Evolutionary conservation across 1,139 yeast species (phyloP).

Genomic region (Lodderomyces metapsilosis): DNA sequence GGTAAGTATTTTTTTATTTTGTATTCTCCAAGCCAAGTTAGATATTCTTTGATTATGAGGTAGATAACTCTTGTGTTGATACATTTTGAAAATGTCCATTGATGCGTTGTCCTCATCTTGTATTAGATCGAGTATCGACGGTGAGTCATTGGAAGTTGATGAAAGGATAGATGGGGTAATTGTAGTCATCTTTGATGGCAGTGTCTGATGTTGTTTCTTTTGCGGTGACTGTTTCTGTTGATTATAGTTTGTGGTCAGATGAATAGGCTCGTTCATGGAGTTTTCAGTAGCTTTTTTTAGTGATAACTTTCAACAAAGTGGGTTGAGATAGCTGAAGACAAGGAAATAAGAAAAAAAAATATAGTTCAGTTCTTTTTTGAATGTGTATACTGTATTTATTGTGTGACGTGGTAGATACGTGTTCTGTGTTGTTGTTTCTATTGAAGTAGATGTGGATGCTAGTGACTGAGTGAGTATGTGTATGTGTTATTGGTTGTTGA

Average conservation of each 20-base stretch:
- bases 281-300: neutral
- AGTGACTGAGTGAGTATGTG: too few relatives aligned
- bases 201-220: neutral
- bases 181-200: constrained; percentile 1
- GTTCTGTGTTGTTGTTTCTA: too few relatives aligned
- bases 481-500: too few relatives aligned
- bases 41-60: constrained; percentile 46
- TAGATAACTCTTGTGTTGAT: constrained; percentile 40
- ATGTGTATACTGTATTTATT: too few relatives aligned
- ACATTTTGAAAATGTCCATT: constrained; percentile 30
- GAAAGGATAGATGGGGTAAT: constrained; percentile 1
- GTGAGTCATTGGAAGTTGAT: constrained; percentile 2
- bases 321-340: too few relatives aligned
- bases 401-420: too few relatives aligned
- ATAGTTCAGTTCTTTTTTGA: too few relatives aligned
- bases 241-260: neutral
- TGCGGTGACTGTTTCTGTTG: neutral
- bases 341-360: too few relatives aligned
- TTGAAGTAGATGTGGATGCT: too few relatives aligned
- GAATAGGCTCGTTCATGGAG: neutral
- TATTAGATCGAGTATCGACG: constrained; percentile 11
- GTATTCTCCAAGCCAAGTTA: constrained; percentile 50
- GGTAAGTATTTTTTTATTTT: constrained; percentile 29
- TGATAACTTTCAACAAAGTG: too few relatives aligned
- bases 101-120: constrained; percentile 14